Evolutionary conservation across 768 basidiomycete genomes (phyloP), one percentile per base, ranked within the genome.

Genomic region (Panus rudis): DNA sequence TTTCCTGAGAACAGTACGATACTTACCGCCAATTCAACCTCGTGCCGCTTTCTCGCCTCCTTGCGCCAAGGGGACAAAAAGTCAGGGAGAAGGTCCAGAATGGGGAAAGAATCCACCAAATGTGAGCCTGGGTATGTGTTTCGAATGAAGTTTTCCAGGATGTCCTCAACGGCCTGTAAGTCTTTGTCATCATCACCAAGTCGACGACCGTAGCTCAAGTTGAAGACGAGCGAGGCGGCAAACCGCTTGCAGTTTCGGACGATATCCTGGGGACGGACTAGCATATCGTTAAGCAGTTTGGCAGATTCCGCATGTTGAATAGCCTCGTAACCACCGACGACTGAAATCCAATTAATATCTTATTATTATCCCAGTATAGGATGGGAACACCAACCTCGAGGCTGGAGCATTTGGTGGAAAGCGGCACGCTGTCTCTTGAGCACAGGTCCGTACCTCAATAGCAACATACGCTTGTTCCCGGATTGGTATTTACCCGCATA

Each of bases 141-240:
- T 7, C 40, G 26, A 22, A 57, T 45, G 42, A 62, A 60, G 30
- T 51, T 52, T 7, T 52, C 50, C 24, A 62, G 41, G 3, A 62
- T 50, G 19, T 25, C 21, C 7, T 52, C 37, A 16, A 62, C 46
- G 3, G 45, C 43, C 23, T 31, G 34, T 7, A 60, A 50, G 33
- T 62, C 60, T 17, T 48, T 38, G 38, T 50, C 53, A 42, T 60
- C 55, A 23, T 52, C 51, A 2, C n/a, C 35, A 11, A 61, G 39
- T 8, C 54, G 48, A 25, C 43, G 41, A 6, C 58, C 59, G 46
- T 61, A 61, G 31, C 37, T 37, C 5, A 37, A 22, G 19, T 37
- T 19, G 19, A 14, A 37, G 12, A 3, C 35, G 23, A 37, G 11
- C 7, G 35, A 37, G 14, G 35, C 35, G 3, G 35, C 35, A 10